Base-by-base conservation (phyloP, 768 basidiomycete species). In the Sarcodon sp. region DNA sequence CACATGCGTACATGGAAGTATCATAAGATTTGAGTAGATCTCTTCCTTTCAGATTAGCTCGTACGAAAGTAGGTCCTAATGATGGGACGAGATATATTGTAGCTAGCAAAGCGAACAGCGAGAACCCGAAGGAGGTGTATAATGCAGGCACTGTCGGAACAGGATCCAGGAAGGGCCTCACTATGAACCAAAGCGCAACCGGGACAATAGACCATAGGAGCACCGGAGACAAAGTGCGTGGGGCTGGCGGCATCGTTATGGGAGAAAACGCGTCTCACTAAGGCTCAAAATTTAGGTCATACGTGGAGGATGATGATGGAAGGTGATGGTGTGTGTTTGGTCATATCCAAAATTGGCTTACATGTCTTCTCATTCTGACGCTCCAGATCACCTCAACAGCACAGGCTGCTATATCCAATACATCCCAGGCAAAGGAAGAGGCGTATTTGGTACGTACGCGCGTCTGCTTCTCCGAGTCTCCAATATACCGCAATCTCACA, bases 1-100 rank as follows among this genome's bases (percentile, higher is more conserved):
- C 49, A 18, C 9, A 34, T 32, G 65, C 82, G 55, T 51, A 87
- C 83, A 87, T 82, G 1, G 80, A 77, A 44, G 76, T 77, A 35
- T 70, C 67, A 57, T 87, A 85, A 9, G 72, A 76, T 63, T 99
- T 98, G 44, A 96, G 71, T 51, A 96, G 66, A 63, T 99, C 96
- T 51, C 72, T 73, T 16, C 96, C 96, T 56, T 80, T 83, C 47
- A 99, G 67, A 43, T 86, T 80, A 1, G 89, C 90, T 38, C 73
- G 76, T 21, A 90, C 68, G 59, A 98, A 94, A 0, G 77, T 74
- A 0, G 80, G 78, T 0, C 85, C 87, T 11, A 99, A 73, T 0
- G 77, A 73, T n/a, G 93, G 94, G 32, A 98, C 73, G 38, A 90
- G 73, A 57, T 80, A 79, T 10, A 88, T 59, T 1, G 87, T 80